A percentile compares a stretch with the other conserved stretches of the same genome.
Conservation (phyloP, 306 rosid species). For the Gillenia trifoliata region DNA sequence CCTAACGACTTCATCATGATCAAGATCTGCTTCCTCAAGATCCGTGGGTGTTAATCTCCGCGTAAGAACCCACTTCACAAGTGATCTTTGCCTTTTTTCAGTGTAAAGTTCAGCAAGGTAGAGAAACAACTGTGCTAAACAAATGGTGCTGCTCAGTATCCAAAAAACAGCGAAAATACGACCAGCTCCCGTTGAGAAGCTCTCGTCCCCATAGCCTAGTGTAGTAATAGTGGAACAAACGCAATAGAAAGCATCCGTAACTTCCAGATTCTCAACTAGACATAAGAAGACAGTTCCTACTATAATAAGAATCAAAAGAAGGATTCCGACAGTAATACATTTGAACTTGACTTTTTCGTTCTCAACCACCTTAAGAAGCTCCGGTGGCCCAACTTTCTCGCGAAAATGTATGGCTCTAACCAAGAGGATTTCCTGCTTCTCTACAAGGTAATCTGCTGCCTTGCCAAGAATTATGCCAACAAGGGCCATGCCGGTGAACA, state of each 20-base stretch:
- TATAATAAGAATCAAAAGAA: conserved; percentile 39
- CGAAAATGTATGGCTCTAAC: conserved; percentile 43
- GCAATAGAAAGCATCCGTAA: conserved; percentile 68
- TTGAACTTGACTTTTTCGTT: conserved; percentile 51
- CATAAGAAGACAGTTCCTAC: conserved; percentile 49
- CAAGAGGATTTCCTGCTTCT: conserved; percentile 63
- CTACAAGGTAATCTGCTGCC: conserved; percentile 72
- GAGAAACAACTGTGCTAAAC: conserved; percentile 69
- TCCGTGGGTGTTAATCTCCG: conserved; percentile 45
- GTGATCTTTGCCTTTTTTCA: conserved; percentile 56
- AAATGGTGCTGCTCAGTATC: conserved; percentile 77
- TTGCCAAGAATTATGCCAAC: conserved; percentile 64
- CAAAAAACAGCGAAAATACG: conserved; percentile 71
- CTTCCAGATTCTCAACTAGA: conserved; percentile 43
- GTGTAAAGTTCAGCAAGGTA: conserved; percentile 68
- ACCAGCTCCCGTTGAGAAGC: conserved; percentile 60
- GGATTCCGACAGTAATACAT: conserved; percentile 33
- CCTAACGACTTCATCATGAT: conserved; percentile 70
- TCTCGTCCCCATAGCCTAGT: conserved; percentile 80
- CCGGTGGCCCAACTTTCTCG: conserved; percentile 21
- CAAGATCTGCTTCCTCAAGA: conserved; percentile 86
- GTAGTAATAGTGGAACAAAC: conserved; percentile 84
- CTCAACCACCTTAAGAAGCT: conserved; percentile 44
- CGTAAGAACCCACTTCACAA: conserved; percentile 50
- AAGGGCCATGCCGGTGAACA: conserved; percentile 68